Evolutionary conservation across 2,329 filamentous ascomycete species (phyloP), one percentile per base, ranked within the genome.

Genomic region (Tolypocladium endophyticum): DNA sequence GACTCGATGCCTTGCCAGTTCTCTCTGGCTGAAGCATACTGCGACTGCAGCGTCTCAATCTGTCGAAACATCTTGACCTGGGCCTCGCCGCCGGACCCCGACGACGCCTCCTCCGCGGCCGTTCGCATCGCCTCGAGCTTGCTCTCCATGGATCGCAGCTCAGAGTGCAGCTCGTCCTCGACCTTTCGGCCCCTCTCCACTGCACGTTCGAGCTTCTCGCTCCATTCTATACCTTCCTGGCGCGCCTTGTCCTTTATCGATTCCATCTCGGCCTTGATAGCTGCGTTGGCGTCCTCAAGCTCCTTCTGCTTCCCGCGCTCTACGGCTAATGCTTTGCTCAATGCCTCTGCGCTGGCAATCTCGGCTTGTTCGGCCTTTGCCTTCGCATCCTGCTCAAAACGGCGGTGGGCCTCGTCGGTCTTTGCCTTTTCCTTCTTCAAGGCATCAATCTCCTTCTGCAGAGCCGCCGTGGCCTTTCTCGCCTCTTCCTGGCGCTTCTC

Each of bases 1-100:
- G 89, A 85, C 73, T 99, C 93, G 62, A 99, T 95, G 0, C 92
- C 90, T 70, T 97, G 92, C 94, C 95, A 99, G 67, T 99, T 99
- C 69, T 96, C 91, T 65, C 90, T 94, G 1, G 94, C 94, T 59
- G 95, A 87, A 0, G 92, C 87, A 73, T 99, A 96, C 71, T 99
- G 95, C 8, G 90, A 94, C 73, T 99, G 94, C 43, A 99, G 76
- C 0, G 90, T 97, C 76, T 99, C 94, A 58, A 99, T 89, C 73
- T 99, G 95, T 47, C 94, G 86, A 52, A 97, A 79, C 47, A 97
- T 79, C 72, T 97, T 97, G 52, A 89, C 89, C 67, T 96, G 92
- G 0, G 89, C 85, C 69, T 96, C 90, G 18, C 92, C 89, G 7
- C 86, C 86, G 18, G 85, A 85, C 20, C 90, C 89, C 3, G 92